Evolutionary conservation across 768 basidiomycete genomes (phyloP).

Genomic region (Trametes cingulata): DNA sequence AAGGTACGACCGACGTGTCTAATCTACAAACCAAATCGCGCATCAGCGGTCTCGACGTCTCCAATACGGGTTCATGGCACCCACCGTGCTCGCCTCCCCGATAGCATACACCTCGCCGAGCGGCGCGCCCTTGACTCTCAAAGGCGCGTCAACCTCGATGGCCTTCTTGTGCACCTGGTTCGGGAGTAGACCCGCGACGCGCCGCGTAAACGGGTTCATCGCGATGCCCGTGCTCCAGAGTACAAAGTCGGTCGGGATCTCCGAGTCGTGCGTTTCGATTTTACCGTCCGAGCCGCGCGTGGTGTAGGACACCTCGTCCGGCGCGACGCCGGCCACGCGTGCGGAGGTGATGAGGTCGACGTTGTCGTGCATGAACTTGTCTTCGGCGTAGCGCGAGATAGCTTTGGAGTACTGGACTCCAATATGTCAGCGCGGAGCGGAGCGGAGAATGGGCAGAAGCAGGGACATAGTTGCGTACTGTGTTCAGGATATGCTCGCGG

Average conservation of each 20-base stretch:
- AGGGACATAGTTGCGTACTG: too few species aligned
- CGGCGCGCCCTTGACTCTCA: slow-evolving; percentile 91
- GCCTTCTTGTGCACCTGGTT: slow-evolving; percentile 73
- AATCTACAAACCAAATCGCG: too few species aligned
- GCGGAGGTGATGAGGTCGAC: slow-evolving; percentile 89
- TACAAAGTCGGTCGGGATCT: slow-evolving; percentile 86
- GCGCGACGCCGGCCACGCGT: slow-evolving; percentile 51
- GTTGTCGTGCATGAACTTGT: slow-evolving; percentile 78
- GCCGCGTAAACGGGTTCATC: slow-evolving; percentile 92
- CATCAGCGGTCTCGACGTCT: background rate
- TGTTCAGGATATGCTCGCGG: slow-evolving; percentile 94
- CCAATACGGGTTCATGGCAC: slow-evolving; percentile 27
- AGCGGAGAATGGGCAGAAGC: too few species aligned
- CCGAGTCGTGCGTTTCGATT: slow-evolving; percentile 49
- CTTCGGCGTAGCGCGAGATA: slow-evolving; percentile 95
- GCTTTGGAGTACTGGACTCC: slow-evolving; percentile 95
- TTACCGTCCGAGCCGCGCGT: slow-evolving; percentile 62
- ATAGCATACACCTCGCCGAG: slow-evolving; percentile 87
- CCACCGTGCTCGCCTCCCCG: slow-evolving; percentile 89
- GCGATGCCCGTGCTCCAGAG: slow-evolving; percentile 95
- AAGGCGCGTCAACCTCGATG: slow-evolving; percentile 88
- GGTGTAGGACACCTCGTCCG: slow-evolving; percentile 76
- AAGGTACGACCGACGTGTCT: slow-evolving; percentile 85
- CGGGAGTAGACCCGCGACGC: slow-evolving; percentile 58
- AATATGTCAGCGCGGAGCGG: too few species aligned